phyloP scores from a whole-genome alignment of 1,284 basidiomycete genomes.

The Sporisorium exsertum region DNA sequence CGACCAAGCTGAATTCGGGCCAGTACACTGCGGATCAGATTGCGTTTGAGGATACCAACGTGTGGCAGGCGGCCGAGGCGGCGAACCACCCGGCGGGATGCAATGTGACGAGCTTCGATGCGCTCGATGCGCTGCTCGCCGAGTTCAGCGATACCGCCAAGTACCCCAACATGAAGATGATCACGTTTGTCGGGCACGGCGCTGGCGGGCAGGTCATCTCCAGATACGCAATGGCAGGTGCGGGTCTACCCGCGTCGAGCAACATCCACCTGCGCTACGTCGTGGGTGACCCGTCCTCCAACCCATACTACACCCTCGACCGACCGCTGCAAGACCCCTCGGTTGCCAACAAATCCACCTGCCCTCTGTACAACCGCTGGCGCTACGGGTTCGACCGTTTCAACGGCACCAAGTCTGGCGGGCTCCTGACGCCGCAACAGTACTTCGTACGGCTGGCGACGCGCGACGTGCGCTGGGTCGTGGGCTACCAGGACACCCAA shows the following conservation, averaged over 20 bases:
- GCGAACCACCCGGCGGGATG: constrained; percentile 56
- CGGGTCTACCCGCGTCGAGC: constrained; percentile 26
- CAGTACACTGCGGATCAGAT: constrained; percentile 55
- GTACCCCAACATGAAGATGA: constrained; percentile 60
- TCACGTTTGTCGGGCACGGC: constrained; percentile 67
- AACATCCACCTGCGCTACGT: constrained; percentile 61
- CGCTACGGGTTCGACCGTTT: constrained; percentile 63
- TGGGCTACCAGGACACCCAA: constrained; percentile 60
- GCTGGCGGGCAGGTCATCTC: constrained; percentile 65
- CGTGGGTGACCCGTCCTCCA: constrained; percentile 64
- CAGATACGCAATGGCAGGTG: constrained; percentile 62
- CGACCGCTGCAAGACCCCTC: constrained; percentile 51
- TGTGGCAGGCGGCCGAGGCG: constrained; percentile 61
- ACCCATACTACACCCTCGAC: constrained; percentile 62
- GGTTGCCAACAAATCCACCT: constrained; percentile 47
- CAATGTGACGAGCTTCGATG: constrained; percentile 60
- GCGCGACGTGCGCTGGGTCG: constrained; percentile 63
- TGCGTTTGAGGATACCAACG: constrained; percentile 60
- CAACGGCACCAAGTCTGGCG: constrained; percentile 41
- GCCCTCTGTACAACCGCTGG: constrained; percentile 62
- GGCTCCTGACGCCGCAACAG: constrained; percentile 38
- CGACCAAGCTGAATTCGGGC: constrained; percentile 57
- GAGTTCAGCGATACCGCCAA: constrained; percentile 50
- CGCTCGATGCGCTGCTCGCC: constrained; percentile 59
- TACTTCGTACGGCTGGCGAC: constrained; percentile 58